Conservation (phyloP, 2,329 filamentous ascomycete genomes). For the Sclerotinia minor region DNA sequence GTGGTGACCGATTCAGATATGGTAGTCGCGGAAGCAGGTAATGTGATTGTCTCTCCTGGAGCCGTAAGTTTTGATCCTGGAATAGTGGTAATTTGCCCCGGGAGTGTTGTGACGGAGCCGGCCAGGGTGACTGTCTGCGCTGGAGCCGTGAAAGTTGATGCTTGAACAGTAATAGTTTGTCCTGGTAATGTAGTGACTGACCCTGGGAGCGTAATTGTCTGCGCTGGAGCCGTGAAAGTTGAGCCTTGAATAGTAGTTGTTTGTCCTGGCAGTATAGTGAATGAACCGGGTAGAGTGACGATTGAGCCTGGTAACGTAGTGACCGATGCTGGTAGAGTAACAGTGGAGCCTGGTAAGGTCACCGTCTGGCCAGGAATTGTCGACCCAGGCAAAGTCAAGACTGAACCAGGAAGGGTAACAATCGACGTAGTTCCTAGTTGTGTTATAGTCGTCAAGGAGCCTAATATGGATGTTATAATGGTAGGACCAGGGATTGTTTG, state of each 20-base stretch:
- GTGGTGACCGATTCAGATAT: background rate
- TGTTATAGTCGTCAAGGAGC: too few relatives aligned
- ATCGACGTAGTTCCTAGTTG: too few relatives aligned
- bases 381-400: slow-evolving; percentile 13
- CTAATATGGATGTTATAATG: too few relatives aligned
- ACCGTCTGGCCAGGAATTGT: background rate
- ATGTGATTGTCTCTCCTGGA: background rate
- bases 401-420: too few relatives aligned
- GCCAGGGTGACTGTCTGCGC: background rate
- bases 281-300: slow-evolving; percentile 25
- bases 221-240: background rate
- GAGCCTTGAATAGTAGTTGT: slow-evolving; percentile 6
- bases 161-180: background rate
- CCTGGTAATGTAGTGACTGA: slow-evolving; percentile 26
- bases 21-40: slow-evolving; percentile 15
- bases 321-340: background rate
- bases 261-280: slow-evolving; percentile 16
- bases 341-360: background rate
- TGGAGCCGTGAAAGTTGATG: background rate
- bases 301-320: slow-evolving; percentile 22
- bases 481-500: too few relatives aligned
- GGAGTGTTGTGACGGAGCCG: background rate
- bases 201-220: slow-evolving; percentile 22
- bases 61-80: slow-evolving; percentile 1
- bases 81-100: background rate